These are phyloP conservation scores for Geranium incanum DNA, from an alignment of 441 rosid genomes.

Conservation along the genomic window DNA sequence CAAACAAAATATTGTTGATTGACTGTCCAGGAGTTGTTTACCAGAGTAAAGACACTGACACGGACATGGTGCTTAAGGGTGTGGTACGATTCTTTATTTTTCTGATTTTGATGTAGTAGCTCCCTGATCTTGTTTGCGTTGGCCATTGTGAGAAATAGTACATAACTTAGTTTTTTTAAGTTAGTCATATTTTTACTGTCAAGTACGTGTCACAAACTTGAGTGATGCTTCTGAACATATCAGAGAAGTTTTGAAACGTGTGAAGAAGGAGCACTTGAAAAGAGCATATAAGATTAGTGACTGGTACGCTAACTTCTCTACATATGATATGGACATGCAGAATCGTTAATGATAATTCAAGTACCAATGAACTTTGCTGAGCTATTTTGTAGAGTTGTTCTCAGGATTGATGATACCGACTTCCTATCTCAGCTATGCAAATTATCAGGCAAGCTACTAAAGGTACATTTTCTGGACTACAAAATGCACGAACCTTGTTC, in stretches of 20 bases:
- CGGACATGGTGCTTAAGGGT: constrained; percentile 87
- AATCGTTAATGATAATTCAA: background rate
- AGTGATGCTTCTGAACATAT: constrained; percentile 85
- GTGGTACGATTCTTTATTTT: constrained; percentile 50
- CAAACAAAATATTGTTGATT: constrained; percentile 83
- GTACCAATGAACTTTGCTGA: background rate
- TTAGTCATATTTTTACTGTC: background rate
- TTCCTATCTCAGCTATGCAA: constrained; percentile 77
- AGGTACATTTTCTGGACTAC: constrained; percentile 35
- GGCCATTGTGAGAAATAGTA: background rate
- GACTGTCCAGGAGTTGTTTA: constrained; percentile 98
- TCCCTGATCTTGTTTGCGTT: background rate
- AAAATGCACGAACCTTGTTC: background rate
- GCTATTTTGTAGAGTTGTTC: constrained; percentile 13
- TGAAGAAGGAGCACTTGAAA: constrained; percentile 72
- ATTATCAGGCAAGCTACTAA: constrained; percentile 69
- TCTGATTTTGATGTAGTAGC: background rate
- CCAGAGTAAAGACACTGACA: constrained; percentile 76
- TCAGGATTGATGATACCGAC: constrained; percentile 77
- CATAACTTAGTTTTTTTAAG: background rate
- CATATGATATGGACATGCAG: background rate
- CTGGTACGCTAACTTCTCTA: constrained; percentile 42
- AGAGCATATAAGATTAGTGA: constrained; percentile 82
- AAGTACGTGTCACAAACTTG: constrained; percentile 90
- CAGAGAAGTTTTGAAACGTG: constrained; percentile 84